These are phyloP conservation scores for Aspergillus unguis DNA, from an alignment of 2,329 filamentous ascomycete genomes.

Conservation along the genomic window DNA sequence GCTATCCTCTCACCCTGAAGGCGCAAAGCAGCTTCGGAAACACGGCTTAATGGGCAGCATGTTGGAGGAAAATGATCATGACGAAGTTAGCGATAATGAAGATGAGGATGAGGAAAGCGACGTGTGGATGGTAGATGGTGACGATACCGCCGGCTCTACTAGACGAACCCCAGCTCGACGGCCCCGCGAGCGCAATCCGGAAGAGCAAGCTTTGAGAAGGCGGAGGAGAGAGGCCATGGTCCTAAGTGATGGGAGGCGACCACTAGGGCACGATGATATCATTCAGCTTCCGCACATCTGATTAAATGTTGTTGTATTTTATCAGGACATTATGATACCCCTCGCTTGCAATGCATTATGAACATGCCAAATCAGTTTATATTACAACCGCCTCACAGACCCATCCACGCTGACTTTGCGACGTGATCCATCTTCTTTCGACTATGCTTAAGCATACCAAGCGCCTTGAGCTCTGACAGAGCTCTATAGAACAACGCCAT, in stretches of 20 bases:
- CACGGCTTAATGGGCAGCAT: conserved; percentile 43
- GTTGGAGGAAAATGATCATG: conserved; percentile 51
- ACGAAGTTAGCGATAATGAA: conserved; percentile 51
- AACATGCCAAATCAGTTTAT: conserved; percentile 7
- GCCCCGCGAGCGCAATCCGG: conserved; percentile 31
- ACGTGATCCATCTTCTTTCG: conserved; percentile 91
- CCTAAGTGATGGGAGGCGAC: conserved; percentile 76
- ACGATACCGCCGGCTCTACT: conserved; percentile 48
- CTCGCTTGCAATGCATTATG: conserved; percentile 8
- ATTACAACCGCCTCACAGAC: conserved; percentile 39
- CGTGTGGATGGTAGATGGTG: conserved; percentile 51
- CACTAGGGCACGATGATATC: conserved; percentile 71
- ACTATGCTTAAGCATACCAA: conserved; percentile 85
- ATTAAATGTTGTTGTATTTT: conserved; percentile 23
- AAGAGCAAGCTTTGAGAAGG: conserved; percentile 68
- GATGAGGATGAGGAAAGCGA: conserved; percentile 51
- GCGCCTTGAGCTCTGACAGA: conserved; percentile 75
- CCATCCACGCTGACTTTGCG: conserved; percentile 78
- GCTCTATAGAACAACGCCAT: conserved; percentile 80
- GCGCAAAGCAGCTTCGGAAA: conserved; percentile 40
- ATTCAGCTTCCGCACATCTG: conserved; percentile 57
- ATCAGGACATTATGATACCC: conserved; percentile 31
- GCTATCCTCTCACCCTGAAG: conserved; percentile 38
- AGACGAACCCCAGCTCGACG: conserved; percentile 30
- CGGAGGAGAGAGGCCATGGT: conserved; percentile 86